Evolutionary conservation across 768 basidiomycete species (phyloP).

Genomic region (Saitozyma podzolica): DNA sequence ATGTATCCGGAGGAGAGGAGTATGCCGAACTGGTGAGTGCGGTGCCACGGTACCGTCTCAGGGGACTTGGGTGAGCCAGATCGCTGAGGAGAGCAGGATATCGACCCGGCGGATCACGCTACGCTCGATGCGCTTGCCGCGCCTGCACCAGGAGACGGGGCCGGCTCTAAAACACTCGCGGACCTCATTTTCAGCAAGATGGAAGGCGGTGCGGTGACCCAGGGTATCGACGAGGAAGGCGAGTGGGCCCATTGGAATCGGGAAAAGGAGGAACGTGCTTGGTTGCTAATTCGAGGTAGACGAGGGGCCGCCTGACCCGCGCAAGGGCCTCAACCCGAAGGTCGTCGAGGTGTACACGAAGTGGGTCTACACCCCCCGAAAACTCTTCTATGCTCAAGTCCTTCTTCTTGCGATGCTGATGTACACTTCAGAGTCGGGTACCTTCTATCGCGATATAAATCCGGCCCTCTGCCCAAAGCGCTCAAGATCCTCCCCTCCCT

Average conservation of each 20-base stretch:
- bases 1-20: conserved; percentile 47
- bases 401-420: conserved; percentile 1
- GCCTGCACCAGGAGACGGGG: conserved; percentile 17
- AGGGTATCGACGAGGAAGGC: conserved; percentile 50
- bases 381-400: not conserved
- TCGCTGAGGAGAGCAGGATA: conserved; percentile 57
- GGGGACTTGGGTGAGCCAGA: not conserved
- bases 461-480: conserved; percentile 89
- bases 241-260: conserved; percentile 11
- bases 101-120: conserved; percentile 85
- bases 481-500: conserved; percentile 98
- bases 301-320: conserved; percentile 65
- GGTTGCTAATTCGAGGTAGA: conserved; percentile 22
- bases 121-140: conserved; percentile 63
- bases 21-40: conserved; percentile 56
- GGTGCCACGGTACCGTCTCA: not conserved
- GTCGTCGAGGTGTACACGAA: conserved; percentile 91
- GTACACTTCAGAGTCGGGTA: conserved; percentile 67
- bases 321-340: conserved; percentile 83
- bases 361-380: conserved; percentile 56
- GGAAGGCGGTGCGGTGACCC: conserved; percentile 63
- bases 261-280: not conserved
- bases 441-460: conserved; percentile 83
- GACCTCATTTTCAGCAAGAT: conserved; percentile 97
- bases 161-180: conserved; percentile 65